These are phyloP conservation scores for Hygrocybe punicea DNA, from an alignment of 768 basidiomycete species.

Conservation along the genomic window DNA sequence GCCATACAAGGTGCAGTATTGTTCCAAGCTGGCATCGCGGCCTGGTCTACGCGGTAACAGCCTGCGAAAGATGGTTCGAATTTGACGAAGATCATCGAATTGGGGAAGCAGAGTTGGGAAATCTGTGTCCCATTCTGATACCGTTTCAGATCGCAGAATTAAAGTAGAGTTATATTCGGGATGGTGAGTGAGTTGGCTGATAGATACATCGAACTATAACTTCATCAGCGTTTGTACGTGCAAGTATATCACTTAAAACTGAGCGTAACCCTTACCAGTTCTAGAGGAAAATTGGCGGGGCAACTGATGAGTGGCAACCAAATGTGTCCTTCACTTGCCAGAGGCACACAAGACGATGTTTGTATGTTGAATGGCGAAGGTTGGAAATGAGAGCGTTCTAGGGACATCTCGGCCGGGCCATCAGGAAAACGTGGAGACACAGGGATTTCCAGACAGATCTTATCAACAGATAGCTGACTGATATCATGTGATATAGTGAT, in stretches of 20 bases:
- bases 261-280: slow-evolving; percentile 42
- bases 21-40: slow-evolving; percentile 70
- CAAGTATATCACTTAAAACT: too few species aligned
- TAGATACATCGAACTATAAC: slow-evolving; percentile 66
- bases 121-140: slow-evolving; percentile 38
- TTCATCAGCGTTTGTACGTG: background rate
- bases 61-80: slow-evolving; percentile 59
- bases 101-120: slow-evolving; percentile 36
- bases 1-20: slow-evolving; percentile 75
- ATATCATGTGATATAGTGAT: too few species aligned
- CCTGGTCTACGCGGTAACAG: slow-evolving; percentile 77
- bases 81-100: slow-evolving; percentile 36
- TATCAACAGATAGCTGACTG: too few species aligned
- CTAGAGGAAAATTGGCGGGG: slow-evolving; percentile 40
- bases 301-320: slow-evolving; percentile 43
- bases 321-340: background rate
- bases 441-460: too few species aligned
- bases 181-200: slow-evolving; percentile 74
- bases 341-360: background rate
- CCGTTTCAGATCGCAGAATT: slow-evolving; percentile 77
- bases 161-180: slow-evolving; percentile 93
- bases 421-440: too few species aligned
- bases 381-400: slow-evolving; percentile 16
- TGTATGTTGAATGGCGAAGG: slow-evolving; percentile 13
- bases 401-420: background rate